Percentiles rank a stretch among this genome's conserved stretches.
phyloP scores from a whole-genome alignment of 192 early-diverging fungal genomes.

The Rhizophagus sp. region DNA sequence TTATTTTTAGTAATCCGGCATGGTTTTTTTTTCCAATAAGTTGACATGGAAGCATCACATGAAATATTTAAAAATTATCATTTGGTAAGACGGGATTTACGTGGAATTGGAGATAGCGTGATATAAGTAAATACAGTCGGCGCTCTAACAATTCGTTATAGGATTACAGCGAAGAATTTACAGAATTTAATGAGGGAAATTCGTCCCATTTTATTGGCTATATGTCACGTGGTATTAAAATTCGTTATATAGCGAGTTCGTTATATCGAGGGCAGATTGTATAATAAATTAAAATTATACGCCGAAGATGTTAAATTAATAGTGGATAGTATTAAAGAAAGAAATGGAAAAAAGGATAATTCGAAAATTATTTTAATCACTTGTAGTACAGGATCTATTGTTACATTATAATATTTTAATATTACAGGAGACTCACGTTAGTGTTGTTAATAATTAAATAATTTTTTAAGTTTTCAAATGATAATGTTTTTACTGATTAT shows the following conservation, averaged over 20 bases:
- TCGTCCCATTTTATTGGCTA: too few species aligned
- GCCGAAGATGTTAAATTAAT: background rate
- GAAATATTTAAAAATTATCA: background rate
- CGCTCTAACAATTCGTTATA: too few species aligned
- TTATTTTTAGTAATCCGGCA: too few species aligned
- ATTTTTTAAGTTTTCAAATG: background rate
- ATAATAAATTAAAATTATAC: background rate
- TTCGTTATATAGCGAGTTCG: too few species aligned
- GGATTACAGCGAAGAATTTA: too few species aligned
- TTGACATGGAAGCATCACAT: background rate
- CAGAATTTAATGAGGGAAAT: too few species aligned
- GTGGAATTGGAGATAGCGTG: background rate
- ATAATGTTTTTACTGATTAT: background rate
- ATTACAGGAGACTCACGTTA: background rate
- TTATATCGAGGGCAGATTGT: too few species aligned
- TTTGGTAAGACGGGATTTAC: constrained; percentile 7
- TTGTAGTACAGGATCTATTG: background rate
- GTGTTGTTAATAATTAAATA: background rate
- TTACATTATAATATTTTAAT: background rate
- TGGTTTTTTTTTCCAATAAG: background rate
- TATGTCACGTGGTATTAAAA: too few species aligned
- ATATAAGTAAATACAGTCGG: background rate
- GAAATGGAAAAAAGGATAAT: background rate
- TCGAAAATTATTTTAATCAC: background rate
- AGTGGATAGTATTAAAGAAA: background rate